A percentile compares a stretch with the other conserved stretches of the same genome.
Evolutionary conservation across 2,329 filamentous ascomycete genomes (phyloP).

Genomic region (Fusarium nygamai): DNA sequence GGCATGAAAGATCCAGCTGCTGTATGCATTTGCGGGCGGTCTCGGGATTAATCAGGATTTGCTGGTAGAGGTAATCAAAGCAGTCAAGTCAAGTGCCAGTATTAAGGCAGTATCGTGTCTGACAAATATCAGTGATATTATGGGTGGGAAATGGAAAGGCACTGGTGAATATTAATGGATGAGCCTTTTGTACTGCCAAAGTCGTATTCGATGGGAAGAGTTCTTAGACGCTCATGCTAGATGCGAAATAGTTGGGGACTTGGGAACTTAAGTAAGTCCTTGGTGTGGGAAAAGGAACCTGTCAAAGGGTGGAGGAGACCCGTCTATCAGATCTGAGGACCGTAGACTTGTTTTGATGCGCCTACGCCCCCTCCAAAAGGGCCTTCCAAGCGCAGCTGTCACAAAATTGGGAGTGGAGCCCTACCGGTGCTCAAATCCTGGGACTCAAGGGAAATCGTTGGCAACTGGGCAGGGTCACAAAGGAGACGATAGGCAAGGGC

Average conservation of each 20-base stretch:
- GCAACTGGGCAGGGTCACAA: conserved; percentile 32
- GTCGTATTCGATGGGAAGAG: conserved; percentile 30
- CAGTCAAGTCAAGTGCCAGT: conserved; percentile 14
- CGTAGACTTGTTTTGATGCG: conserved; percentile 35
- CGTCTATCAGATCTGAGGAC: conserved; percentile 45
- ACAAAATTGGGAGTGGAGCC: conserved; percentile 41
- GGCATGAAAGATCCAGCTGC: conserved; percentile 46
- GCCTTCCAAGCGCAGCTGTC: conserved; percentile 41
- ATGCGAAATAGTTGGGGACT: conserved; percentile 38
- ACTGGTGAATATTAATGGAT: conserved; percentile 21
- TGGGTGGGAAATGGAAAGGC: neutral
- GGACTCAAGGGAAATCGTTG: conserved; percentile 36
- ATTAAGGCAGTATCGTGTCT: conserved; percentile 22
- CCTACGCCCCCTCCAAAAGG: conserved; percentile 36
- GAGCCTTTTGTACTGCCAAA: conserved; percentile 20
- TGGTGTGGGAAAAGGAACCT: conserved; percentile 41
- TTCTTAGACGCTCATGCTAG: conserved; percentile 30
- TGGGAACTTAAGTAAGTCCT: conserved; percentile 46
- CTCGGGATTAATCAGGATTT: conserved; percentile 26
- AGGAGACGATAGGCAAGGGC: conserved; percentile 30
- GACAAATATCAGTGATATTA: conserved; percentile 15
- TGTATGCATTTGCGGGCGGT: conserved; percentile 38
- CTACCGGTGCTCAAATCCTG: conserved; percentile 38
- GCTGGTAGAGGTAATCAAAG: conserved; percentile 11
- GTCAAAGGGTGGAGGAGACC: conserved; percentile 42